These are phyloP conservation scores for Yamadazyma dushanensis DNA, from an alignment of 1,139 yeast species.

Conservation along the genomic window DNA sequence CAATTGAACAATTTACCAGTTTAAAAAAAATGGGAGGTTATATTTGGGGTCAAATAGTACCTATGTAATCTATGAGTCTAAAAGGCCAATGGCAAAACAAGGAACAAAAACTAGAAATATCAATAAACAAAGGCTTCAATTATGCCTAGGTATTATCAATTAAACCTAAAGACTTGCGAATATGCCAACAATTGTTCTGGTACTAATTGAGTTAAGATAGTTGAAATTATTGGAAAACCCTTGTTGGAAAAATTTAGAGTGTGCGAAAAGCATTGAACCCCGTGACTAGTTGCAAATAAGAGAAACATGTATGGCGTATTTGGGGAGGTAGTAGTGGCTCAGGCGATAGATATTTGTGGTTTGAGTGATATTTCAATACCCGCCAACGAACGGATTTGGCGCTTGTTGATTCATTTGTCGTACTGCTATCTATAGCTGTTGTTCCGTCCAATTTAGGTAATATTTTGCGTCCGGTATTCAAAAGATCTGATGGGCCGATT, in stretches of 20 bases:
- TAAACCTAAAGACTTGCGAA: too few species aligned
- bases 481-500: too few species aligned
- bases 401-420: too few species aligned
- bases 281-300: too few species aligned
- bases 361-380: too few species aligned
- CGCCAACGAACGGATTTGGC: too few species aligned
- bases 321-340: too few species aligned
- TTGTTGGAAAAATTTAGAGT: constrained; percentile 1
- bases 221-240: constrained; percentile 2
- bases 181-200: constrained; percentile 16
- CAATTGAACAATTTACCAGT: not conserved
- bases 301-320: too few species aligned
- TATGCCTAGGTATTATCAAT: not conserved
- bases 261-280: constrained; percentile 1
- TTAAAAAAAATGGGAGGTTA: not conserved
- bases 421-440: too few species aligned
- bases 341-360: too few species aligned
- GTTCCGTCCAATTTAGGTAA: too few species aligned
- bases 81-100: not conserved
- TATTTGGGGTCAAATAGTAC: not conserved
- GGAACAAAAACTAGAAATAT: not conserved
- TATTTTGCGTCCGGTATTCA: too few species aligned
- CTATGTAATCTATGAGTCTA: not conserved
- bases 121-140: constrained; percentile 1
- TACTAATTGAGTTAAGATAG: not conserved